Evolutionary conservation across 371 early-diverging fungal species (phyloP).

Genomic region (Mortierella sp.): DNA sequence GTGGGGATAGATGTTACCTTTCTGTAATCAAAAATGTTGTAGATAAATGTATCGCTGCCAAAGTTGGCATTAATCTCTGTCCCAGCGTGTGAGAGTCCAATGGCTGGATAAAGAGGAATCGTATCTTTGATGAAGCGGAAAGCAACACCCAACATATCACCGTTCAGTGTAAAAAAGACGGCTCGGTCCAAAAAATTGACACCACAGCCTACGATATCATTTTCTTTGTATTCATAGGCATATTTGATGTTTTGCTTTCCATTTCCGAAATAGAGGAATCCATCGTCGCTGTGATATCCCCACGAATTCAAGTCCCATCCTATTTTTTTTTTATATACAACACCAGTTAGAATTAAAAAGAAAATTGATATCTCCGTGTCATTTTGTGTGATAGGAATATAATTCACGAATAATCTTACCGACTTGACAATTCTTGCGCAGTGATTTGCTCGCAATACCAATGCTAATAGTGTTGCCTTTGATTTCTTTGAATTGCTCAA

Average conservation of each 20-base stretch:
- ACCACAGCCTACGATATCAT: slow-evolving; percentile 48
- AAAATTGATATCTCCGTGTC: background rate
- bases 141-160: slow-evolving; percentile 49
- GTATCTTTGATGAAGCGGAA: slow-evolving; percentile 49
- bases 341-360: background rate
- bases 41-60: slow-evolving; percentile 52
- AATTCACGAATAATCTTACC: slow-evolving; percentile 19
- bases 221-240: slow-evolving; percentile 33
- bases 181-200: slow-evolving; percentile 47
- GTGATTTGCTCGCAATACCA: slow-evolving; percentile 46
- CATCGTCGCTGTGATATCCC: slow-evolving; percentile 54
- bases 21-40: slow-evolving; percentile 51
- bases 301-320: slow-evolving; percentile 55
- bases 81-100: slow-evolving; percentile 49
- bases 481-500: slow-evolving; percentile 47
- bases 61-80: slow-evolving; percentile 57
- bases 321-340: slow-evolving; percentile 1
- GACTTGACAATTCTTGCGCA: slow-evolving; percentile 56
- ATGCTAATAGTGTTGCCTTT: slow-evolving; percentile 53
- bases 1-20: slow-evolving; percentile 21
- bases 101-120: slow-evolving; percentile 50
- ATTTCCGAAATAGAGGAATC: slow-evolving; percentile 49
- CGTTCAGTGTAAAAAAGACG: slow-evolving; percentile 51
- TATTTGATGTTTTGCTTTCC: slow-evolving; percentile 45
- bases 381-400: background rate